A percentile compares a stretch with the other conserved stretches of the same genome.
These are phyloP conservation scores for Amanita jacksonii DNA, from an alignment of 768 basidiomycete species.

Conservation along the genomic window DNA sequence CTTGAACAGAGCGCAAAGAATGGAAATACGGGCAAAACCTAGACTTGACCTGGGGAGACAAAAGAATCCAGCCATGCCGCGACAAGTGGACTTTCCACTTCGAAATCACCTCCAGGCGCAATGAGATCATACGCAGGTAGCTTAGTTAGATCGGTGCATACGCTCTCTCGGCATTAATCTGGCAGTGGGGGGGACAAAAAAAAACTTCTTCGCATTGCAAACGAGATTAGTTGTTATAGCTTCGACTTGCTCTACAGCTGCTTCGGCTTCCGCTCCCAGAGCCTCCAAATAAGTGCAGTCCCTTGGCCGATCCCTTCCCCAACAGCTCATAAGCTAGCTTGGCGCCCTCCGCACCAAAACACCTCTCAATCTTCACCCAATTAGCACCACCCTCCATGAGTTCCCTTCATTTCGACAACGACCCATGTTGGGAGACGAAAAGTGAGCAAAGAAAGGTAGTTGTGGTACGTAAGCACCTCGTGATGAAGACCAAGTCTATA, in stretches of 20 bases:
- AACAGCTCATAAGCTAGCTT: conserved; percentile 38
- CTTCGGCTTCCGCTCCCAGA: conserved; percentile 38
- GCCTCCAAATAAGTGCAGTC: conserved; percentile 52
- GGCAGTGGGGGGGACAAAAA: too few relatives aligned
- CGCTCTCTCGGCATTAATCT: too few relatives aligned
- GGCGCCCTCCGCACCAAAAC: conserved; percentile 38
- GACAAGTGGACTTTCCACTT: conserved; percentile 8
- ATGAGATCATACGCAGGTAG: too few relatives aligned
- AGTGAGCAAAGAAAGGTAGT: conserved; percentile 33
- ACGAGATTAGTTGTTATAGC: too few relatives aligned
- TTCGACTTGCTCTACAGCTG: conserved; percentile 5
- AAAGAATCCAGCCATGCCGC: background rate
- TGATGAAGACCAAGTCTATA: conserved; percentile 44
- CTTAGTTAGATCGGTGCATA: too few relatives aligned
- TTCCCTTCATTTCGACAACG: conserved; percentile 43
- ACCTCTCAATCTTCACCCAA: conserved; percentile 47
- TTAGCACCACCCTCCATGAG: conserved; percentile 44
- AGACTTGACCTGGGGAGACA: conserved; percentile 1
- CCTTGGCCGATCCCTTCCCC: conserved; percentile 41
- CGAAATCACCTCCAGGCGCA: background rate
- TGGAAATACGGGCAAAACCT: conserved; percentile 4
- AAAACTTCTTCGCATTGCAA: too few relatives aligned
- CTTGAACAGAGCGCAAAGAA: conserved; percentile 2
- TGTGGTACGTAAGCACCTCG: conserved; percentile 46
- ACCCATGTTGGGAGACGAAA: conserved; percentile 26